Conservation (phyloP, 148 eudicot species). For the Heliosperma pusillum region DNA sequence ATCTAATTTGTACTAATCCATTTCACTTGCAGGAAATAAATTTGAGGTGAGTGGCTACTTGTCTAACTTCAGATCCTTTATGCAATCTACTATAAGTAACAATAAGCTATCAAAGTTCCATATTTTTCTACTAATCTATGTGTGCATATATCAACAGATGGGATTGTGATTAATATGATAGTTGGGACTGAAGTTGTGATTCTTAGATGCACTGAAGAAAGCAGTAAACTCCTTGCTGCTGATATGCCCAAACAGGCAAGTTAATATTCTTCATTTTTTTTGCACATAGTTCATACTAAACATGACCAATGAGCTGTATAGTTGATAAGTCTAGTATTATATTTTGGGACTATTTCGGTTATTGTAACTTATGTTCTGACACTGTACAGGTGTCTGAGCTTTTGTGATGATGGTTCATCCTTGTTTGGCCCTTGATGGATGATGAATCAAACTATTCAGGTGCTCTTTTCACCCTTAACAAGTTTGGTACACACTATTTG, state of each 20-base stretch:
- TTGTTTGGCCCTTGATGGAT: slow-evolving; percentile 14
- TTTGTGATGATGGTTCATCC: slow-evolving; percentile 29
- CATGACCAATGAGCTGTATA: neutral
- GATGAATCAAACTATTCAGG: slow-evolving; percentile 18
- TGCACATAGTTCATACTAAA: neutral
- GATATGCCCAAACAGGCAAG: slow-evolving; percentile 43
- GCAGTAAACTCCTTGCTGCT: slow-evolving; percentile 62
- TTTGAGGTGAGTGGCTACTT: slow-evolving; percentile 65
- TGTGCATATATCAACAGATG: slow-evolving; percentile 45
- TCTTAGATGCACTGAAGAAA: slow-evolving; percentile 79
- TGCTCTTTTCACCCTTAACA: slow-evolving; percentile 1
- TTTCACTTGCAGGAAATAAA: slow-evolving; percentile 61
- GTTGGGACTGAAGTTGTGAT: slow-evolving; percentile 86
- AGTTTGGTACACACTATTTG: neutral
- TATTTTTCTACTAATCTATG: neutral
- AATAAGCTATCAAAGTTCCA: neutral
- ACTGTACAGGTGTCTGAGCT: slow-evolving; percentile 65
- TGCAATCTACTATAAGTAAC: neutral
- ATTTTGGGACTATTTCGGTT: neutral
- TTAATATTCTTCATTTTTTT: neutral
- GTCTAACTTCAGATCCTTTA: slow-evolving; percentile 72
- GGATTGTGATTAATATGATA: slow-evolving; percentile 84
- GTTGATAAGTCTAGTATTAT: neutral
- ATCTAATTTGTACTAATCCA: neutral
- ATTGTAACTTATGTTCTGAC: neutral